Conservation (phyloP, 768 basidiomycete genomes). For the Serendipita vermifera region DNA sequence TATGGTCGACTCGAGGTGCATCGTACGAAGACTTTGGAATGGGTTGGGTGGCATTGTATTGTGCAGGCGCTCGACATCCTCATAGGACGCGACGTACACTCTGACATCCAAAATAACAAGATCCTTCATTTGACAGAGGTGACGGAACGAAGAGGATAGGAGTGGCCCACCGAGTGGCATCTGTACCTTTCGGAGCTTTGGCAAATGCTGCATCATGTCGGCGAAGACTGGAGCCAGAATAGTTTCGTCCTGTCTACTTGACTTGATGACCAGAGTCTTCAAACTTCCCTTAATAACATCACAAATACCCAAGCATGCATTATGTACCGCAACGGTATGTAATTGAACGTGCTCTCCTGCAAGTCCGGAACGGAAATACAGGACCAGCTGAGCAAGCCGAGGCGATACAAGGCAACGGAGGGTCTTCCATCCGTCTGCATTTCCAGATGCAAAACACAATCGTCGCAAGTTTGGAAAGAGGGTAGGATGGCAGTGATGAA, state of each 20-base stretch:
- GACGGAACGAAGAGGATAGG: background rate
- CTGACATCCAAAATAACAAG: background rate
- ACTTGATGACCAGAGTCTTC: background rate
- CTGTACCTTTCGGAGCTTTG: background rate
- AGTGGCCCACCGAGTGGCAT: background rate
- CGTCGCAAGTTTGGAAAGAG: background rate
- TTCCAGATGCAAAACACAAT: background rate
- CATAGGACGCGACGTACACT: background rate
- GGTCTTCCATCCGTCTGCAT: background rate
- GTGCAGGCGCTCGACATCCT: slow-evolving; percentile 26
- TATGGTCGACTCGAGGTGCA: slow-evolving; percentile 34
- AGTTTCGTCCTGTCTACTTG: background rate
- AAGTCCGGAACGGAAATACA: background rate
- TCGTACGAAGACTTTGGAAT: slow-evolving; percentile 27
- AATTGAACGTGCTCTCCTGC: background rate
- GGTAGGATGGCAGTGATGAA: background rate
- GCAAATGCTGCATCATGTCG: background rate
- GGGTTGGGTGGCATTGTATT: slow-evolving; percentile 28
- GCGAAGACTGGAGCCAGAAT: background rate
- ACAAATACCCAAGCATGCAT: background rate
- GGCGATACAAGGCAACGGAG: background rate
- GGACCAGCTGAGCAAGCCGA: background rate
- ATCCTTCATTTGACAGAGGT: background rate
- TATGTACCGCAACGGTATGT: background rate
- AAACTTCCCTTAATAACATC: background rate